Evolutionary conservation across 2,329 filamentous ascomycete species (phyloP), one percentile per base, ranked within the genome.

Genomic region (Metarhizium robertsii): DNA sequence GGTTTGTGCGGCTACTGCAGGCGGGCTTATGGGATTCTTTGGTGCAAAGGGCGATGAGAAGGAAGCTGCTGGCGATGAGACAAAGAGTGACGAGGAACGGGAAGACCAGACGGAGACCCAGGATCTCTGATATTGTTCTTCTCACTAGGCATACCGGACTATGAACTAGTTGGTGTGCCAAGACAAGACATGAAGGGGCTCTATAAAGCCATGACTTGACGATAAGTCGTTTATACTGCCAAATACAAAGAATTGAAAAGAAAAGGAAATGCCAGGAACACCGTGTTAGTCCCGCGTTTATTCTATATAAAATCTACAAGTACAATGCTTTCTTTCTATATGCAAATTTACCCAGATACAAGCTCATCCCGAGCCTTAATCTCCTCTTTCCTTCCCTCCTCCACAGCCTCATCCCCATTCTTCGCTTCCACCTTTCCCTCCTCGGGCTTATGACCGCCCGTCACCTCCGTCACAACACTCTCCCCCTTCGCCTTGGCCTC

Each of bases 381-480:
- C 57, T 52, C 56, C 14, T 61, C 60, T 25, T 60, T 59, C 32
- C 61, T 64, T 53, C 68, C 65, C 50, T 66, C 64, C 36, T 56
- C 67, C 66, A 52, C 71, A 4, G 30, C 47, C 6, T 52, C 11
- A 30, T 20, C 62, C 60, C 67, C 76, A 65, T 69, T 73, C 64
- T 69, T 74, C 53, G 76, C 73, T 62, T 87, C 62, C 42, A 60
- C 20, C 42, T 18, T 42, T 13, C 40, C 25, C 25, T 25, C 25
- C n/a, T 42, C 40, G 10, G 6, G 53, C 58, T 16, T 34, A 34
- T 5, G 10, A 34, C 32, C 32, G 10, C 10, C 10, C 10, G 34
- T 42, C 2, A 50, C 30, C 29, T 56, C 60, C 50, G 66, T 66
- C 53, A 58, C 29, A 32, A 13, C 20, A 25, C 14, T 25, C 4